These are phyloP conservation scores for Carex kokanica DNA, from an alignment of 176 grass and related monocot genomes.

Conservation along the genomic window DNA sequence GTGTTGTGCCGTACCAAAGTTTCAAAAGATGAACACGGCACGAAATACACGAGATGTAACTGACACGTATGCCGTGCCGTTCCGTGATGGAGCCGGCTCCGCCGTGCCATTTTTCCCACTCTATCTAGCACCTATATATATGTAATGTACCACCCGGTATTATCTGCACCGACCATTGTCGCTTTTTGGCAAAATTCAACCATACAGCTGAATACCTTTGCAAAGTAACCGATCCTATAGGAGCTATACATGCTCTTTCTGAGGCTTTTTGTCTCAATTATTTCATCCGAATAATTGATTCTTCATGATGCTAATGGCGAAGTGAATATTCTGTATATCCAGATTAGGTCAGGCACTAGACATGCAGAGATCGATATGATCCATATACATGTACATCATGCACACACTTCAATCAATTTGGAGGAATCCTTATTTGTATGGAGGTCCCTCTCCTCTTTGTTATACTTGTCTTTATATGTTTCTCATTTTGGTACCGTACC, in stretches of 20 bases:
- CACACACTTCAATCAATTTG: constrained; percentile 3
- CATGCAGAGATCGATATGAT: constrained; percentile 1
- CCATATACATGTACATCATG: background rate
- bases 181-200: background rate
- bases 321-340: constrained; percentile 25
- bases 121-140: background rate
- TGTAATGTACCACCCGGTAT: background rate
- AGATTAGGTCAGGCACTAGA: background rate
- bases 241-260: background rate
- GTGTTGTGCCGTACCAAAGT: too few relatives aligned
- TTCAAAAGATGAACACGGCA: too few relatives aligned
- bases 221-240: background rate
- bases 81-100: too few relatives aligned
- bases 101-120: too few relatives aligned
- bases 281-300: background rate
- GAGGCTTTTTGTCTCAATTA: constrained; percentile 14
- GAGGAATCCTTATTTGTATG: constrained; percentile 22
- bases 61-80: too few relatives aligned
- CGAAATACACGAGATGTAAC: too few relatives aligned
- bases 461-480: background rate
- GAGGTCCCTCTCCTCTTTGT: constrained; percentile 1
- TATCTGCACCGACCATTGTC: background rate
- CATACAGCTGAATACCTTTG: too few relatives aligned
- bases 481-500: constrained; percentile 23
- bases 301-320: background rate